Base-by-base conservation (phyloP, 2,329 filamentous ascomycete genomes). In the Xylariaceae sp. region DNA sequence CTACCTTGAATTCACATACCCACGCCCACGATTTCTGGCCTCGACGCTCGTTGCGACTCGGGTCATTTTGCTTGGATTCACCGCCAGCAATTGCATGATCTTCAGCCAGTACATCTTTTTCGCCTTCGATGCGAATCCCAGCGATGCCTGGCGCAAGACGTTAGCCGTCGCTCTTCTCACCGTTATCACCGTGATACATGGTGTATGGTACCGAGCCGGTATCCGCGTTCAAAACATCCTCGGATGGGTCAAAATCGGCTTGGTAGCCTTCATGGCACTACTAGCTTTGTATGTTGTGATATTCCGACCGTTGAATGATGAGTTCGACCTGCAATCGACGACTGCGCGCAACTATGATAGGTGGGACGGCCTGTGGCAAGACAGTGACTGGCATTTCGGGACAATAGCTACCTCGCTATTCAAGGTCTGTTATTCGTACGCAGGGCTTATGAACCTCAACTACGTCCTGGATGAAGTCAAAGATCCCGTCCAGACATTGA, bases 391-490 rank as follows among this genome's bases (percentile, higher is more conserved):
- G 86, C 86, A 82, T 67, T 88, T 85, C 80, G 84, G 85, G 35
- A 76, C 82, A 1, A 75, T 90, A n/a, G 83, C 85, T 0, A 88
- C 87, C 0, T 81, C 86, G 0, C 73, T 90, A 0, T 86, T 87
- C 74, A 86, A 87, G 65, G 84, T 89, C 0, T 83, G 87, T 50
- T 89, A 89, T 70, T 87, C 86, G 0, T 90, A 88, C 58, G 78
- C 85, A 0, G 87, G 88, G 0, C 75, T 88, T 10, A 82, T 78
- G 55, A 89, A 89, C 61, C 78, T 86, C 62, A 88, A 86, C 72
- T 87, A 89, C 64, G 87, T 89, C 3, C 75, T 90, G 54, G 88
- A 87, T 68, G 87, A 90, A 69, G 86, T 90, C 17, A 84, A 84
- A 61, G 79, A 89, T 60, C 88, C 88, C 0, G 80, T 89, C 0